Conservation (phyloP, 2,329 filamentous ascomycete genomes). For the Aspergillus pseudonomiae region DNA sequence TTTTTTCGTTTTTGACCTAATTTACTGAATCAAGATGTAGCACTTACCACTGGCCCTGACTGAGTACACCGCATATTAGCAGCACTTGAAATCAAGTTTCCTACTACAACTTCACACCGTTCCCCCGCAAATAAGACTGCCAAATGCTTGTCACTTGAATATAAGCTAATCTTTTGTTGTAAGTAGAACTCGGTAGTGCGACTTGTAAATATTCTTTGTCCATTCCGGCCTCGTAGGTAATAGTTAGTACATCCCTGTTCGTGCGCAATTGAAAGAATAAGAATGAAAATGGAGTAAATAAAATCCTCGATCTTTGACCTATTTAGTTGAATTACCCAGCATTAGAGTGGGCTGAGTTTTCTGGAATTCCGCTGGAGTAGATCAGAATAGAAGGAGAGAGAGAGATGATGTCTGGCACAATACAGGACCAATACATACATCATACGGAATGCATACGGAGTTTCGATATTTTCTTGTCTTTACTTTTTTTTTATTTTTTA, state of each 20-base stretch:
- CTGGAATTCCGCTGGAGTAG: not conserved
- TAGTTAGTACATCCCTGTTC: not conserved
- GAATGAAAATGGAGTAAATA: not conserved
- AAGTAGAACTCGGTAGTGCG: not conserved
- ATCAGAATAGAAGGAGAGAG: not conserved
- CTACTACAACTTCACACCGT: not conserved
- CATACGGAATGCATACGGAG: constrained; percentile 19
- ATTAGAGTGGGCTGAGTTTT: not conserved
- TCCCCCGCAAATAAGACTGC: not conserved
- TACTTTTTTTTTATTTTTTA: not conserved
- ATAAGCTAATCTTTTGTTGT: not conserved
- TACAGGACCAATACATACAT: not conserved
- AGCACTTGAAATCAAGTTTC: not conserved
- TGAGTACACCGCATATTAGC: constrained; percentile 1
- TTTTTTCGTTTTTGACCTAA: not conserved
- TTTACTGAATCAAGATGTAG: not conserved
- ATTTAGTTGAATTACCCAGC: constrained; percentile 3
- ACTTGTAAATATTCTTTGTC: constrained; percentile 7
- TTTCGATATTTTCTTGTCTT: not conserved
- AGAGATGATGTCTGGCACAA: not conserved
- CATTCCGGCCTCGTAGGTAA: not conserved
- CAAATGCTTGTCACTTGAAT: not conserved
- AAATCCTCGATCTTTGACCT: constrained; percentile 2
- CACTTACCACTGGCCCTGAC: not conserved
- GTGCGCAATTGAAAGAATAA: not conserved